Evolutionary conservation across 495 filamentous ascomycete species (phyloP).

Genomic region (Penicillium ucsense): DNA sequence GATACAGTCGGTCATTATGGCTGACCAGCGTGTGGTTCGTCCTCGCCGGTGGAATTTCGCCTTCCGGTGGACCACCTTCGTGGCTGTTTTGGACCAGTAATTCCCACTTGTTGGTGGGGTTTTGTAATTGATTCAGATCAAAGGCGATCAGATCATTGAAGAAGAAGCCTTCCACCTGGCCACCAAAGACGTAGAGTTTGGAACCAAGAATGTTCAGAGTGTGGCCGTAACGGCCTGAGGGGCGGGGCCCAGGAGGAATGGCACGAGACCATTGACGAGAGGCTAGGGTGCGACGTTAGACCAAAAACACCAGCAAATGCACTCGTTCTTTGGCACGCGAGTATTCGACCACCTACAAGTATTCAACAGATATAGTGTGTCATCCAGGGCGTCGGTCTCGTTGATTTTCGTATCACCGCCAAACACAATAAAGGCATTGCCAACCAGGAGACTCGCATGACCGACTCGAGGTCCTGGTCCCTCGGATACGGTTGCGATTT

Average conservation of each 20-base stretch:
- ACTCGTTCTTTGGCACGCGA: neutral
- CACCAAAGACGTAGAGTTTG: conserved; percentile 94
- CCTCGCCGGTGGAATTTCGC: conserved; percentile 74
- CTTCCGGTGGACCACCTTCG: conserved; percentile 52
- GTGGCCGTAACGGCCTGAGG: conserved; percentile 89
- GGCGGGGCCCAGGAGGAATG: conserved; percentile 70
- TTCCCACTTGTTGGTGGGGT: conserved; percentile 85
- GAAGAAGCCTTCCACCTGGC: conserved; percentile 93
- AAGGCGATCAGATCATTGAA: conserved; percentile 98
- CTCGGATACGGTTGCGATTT: conserved; percentile 81
- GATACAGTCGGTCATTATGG: conserved; percentile 85
- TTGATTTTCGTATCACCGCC: conserved; percentile 97
- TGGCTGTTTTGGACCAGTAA: conserved; percentile 70
- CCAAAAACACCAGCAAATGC: neutral
- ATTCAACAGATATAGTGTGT: conserved; percentile 93
- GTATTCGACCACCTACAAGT: conserved; percentile 60
- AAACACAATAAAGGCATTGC: conserved; percentile 98
- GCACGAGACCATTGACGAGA: conserved; percentile 97
- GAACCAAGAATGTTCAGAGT: conserved; percentile 93
- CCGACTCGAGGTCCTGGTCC: conserved; percentile 93
- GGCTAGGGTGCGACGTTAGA: conserved; percentile 41
- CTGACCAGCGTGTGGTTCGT: conserved; percentile 93
- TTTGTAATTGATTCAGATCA: conserved; percentile 87
- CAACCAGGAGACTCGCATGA: conserved; percentile 87
- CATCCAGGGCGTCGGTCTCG: conserved; percentile 80